Conservation (phyloP, 2,329 filamentous ascomycete species). For the Cladophialophora yegresii region DNA sequence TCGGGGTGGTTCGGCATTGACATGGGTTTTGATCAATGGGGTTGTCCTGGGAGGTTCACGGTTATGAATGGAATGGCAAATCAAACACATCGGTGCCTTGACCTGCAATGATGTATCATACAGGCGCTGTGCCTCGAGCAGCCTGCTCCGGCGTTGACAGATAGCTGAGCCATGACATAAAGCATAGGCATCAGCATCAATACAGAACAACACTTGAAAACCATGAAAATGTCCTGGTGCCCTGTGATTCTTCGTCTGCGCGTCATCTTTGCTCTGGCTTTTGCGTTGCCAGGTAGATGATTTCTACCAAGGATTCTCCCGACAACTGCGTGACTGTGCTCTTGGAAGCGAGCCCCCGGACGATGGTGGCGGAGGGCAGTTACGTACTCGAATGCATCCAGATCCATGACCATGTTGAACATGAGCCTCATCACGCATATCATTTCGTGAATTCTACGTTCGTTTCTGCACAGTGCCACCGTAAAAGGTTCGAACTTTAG, state of each 20-base stretch:
- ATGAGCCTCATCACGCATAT: background rate
- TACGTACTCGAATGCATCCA: background rate
- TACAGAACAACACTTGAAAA: constrained; percentile 20
- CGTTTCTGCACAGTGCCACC: background rate
- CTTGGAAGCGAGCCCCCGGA: background rate
- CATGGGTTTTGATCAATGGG: constrained; percentile 32
- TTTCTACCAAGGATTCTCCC: background rate
- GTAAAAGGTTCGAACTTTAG: background rate
- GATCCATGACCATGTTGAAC: background rate
- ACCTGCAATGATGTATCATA: constrained; percentile 33
- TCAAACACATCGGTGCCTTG: constrained; percentile 24
- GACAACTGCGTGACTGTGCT: background rate
- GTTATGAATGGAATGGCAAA: constrained; percentile 35
- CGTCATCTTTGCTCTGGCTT: background rate
- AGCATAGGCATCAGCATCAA: constrained; percentile 23
- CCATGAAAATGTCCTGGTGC: background rate
- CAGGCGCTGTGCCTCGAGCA: constrained; percentile 29
- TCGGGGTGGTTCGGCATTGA: constrained; percentile 34
- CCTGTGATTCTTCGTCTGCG: background rate
- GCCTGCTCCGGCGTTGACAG: constrained; percentile 31
- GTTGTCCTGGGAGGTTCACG: constrained; percentile 29
- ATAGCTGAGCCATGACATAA: constrained; percentile 27
- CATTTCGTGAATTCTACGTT: background rate
- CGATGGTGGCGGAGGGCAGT: background rate
- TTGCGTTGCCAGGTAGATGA: background rate